phyloP scores from a whole-genome alignment of 2,329 filamentous ascomycete species.

The Pseudogymnoascus destructans region DNA sequence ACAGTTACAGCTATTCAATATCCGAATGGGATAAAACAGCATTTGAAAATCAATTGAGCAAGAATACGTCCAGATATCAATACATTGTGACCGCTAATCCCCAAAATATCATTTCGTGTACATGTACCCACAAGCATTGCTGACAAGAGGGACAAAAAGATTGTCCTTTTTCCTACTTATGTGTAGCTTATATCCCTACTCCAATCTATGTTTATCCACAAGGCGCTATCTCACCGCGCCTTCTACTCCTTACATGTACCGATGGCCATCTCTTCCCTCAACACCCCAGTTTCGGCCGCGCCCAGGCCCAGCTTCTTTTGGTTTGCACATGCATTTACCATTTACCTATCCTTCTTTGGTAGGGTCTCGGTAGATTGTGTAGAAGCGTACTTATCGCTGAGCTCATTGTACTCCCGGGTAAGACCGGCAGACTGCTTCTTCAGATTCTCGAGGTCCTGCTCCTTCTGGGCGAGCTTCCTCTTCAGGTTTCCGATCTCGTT shows the following conservation, averaged over 20 bases:
- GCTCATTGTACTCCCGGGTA: slow-evolving; percentile 69
- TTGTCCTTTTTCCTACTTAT: neutral
- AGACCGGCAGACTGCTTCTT: slow-evolving; percentile 88
- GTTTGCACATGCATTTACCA: neutral
- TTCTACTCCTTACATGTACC: neutral
- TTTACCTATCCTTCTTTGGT: slow-evolving; percentile 40
- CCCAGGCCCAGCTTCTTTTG: neutral
- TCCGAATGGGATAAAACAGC: neutral
- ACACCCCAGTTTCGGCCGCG: neutral
- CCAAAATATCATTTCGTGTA: slow-evolving; percentile 1
- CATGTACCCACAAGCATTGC: slow-evolving; percentile 8
- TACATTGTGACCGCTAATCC: slow-evolving; percentile 2
- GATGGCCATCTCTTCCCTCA: neutral
- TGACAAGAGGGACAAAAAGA: neutral
- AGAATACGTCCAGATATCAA: neutral
- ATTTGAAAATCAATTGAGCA: neutral
- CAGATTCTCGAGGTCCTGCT: slow-evolving; percentile 70
- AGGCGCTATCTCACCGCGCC: neutral
- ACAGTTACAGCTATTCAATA: neutral
- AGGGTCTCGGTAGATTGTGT: slow-evolving; percentile 36
- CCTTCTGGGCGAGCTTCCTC: slow-evolving; percentile 57
- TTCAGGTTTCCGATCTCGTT: slow-evolving; percentile 60
- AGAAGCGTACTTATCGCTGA: slow-evolving; percentile 68
- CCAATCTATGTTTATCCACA: neutral
- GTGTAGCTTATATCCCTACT: neutral